Percentiles rank a stretch among this genome's conserved stretches.
These are phyloP conservation scores for Geopyxis carbonaria DNA, from an alignment of 495 filamentous ascomycete genomes.

Conservation along the genomic window DNA sequence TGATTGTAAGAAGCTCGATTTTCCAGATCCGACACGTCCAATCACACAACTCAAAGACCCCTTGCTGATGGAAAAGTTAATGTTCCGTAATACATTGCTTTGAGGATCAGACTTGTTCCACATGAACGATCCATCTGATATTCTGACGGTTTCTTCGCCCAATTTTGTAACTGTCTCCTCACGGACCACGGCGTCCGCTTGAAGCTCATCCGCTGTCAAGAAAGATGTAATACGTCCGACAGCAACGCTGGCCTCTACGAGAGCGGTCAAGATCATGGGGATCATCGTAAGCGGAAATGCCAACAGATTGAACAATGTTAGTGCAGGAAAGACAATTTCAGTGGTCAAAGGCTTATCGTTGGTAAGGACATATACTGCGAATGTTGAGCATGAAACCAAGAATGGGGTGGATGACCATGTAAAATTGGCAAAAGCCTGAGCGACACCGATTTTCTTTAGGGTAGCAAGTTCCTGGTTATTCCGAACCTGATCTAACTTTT, in stretches of 20 bases:
- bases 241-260: constrained; percentile 91
- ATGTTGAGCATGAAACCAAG: constrained; percentile 87
- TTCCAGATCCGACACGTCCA: constrained; percentile 85
- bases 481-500: constrained; percentile 82
- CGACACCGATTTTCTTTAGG: constrained; percentile 84
- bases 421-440: constrained; percentile 87
- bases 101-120: constrained; percentile 52
- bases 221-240: constrained; percentile 72
- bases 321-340: constrained; percentile 85
- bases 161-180: constrained; percentile 48
- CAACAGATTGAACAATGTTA: constrained; percentile 38
- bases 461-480: constrained; percentile 93
- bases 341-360: constrained; percentile 67
- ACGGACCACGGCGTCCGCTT: constrained; percentile 58
- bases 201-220: constrained; percentile 76
- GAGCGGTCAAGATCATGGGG: constrained; percentile 93
- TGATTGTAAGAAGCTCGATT: constrained; percentile 77
- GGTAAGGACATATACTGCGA: constrained; percentile 82
- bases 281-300: constrained; percentile 89
- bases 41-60: constrained; percentile 87
- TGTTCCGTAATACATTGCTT: constrained; percentile 47
- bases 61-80: constrained; percentile 73
- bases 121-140: constrained; percentile 77
- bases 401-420: constrained; percentile 99
- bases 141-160: constrained; percentile 69